Base-by-base conservation (phyloP, 225 moss, liverwort and hornwort species). In the Sphagnum contortum region DNA sequence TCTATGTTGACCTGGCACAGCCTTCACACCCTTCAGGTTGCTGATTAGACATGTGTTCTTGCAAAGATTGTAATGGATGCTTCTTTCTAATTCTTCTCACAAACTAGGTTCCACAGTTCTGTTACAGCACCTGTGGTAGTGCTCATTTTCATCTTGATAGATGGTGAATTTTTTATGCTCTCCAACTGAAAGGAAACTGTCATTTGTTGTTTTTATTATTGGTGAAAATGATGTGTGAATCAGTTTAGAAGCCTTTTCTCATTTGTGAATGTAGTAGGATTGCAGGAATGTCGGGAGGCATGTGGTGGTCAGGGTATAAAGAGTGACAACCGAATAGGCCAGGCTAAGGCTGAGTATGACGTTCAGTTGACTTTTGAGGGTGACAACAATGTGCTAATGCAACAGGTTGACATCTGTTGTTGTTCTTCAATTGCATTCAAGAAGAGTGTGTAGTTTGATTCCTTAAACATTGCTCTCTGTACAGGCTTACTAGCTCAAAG, bases 301-400 rank as follows among this genome's bases (percentile, higher is more conserved):
- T 91, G 93, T 48, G 98, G 98, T 73, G 98, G 93, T 45, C 96
- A 89, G 68, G 98, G 92, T 47, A 70, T 93, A 67, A 91, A 89
- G 79, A 80, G 89, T 3, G 92, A 87, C 3, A 98, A 88, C 48
- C 88, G 80, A 5, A 65, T 98, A 4, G 93, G 93, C 48, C 87
- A 86, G 71, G 74, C 89, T n/a, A 98, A 93, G 70, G 77, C 86
- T 4, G 98, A 98, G 46, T 86, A 81, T 59, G 98, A 98, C 44
- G 98, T 91, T 5, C 93, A 89, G 66, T 73, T 84, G 13, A 98
- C 98, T 0, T 91, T 98, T 63, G 98, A 98, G 66, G 98, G 98
- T 2, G 98, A 98, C 74, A 98, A 93, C 73, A 89, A 98, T 48
- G 98, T 98, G 7, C 71, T 98, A 67, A 93, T 98, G 93, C 98